Base-by-base conservation (phyloP, 1,139 yeast genomes). In the Yamadazyma buinensis region DNA sequence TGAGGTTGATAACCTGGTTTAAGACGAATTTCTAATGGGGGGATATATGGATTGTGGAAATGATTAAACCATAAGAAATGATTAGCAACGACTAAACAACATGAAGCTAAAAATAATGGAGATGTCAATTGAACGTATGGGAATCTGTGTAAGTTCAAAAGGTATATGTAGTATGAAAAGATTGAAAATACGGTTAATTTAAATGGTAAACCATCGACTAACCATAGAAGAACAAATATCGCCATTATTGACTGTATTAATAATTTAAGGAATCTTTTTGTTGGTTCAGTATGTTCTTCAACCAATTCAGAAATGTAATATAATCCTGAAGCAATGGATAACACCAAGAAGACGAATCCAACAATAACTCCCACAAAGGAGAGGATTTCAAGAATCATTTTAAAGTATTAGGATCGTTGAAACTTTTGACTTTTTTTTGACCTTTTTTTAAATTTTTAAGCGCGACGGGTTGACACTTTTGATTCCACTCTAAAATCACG, bases 11-110 rank as follows among this genome's bases (percentile, higher is more conserved):
- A 82, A 36, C 70, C 73, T 1, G 81, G 77, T 42, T 66, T 68
- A 41, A 77, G 63, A 39, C 84, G 61, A 39, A 65, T 73, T 41
- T 74, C 79, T 51, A 76, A 61, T 7, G 80, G 68, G 13, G 82
- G 81, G 25, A 76, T 68, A 41, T 64, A 67, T 12, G 87, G 84
- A 47, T 81, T 73, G 44, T 80, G 82, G 66, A 92, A 92, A 56
- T 86, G 77, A 47, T 79, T 73, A 61, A 90, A 90, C 99, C 99
- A 92, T 25, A 87, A 57, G 51, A 81, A 84, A 54, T 92, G 98
- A 59, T 88, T 90, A 12, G 77, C 48, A 4, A 88, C 64, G 2
- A 92, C 96, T 42, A 85, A 64, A 2, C 77, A 60, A 52, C 95
- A 84, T 27, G 92, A 80, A 2, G 72, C 48, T 20, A 92, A 60